Conservation (phyloP, 306 rosid species). For the Vigna angularis region DNA sequence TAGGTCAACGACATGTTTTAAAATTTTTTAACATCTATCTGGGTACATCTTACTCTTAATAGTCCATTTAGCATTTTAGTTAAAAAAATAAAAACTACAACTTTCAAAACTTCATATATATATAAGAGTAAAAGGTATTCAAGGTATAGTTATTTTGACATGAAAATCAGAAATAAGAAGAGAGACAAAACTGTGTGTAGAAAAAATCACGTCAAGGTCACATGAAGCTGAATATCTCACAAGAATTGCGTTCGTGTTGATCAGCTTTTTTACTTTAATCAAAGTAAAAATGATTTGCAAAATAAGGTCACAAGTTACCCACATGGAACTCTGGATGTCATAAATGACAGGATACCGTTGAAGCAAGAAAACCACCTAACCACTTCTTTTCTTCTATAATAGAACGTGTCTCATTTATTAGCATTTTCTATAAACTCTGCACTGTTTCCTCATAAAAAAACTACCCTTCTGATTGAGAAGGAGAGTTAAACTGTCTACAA, state of each 20-base stretch:
- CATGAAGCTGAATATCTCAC: slow-evolving; percentile 32
- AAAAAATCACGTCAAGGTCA: slow-evolving; percentile 27
- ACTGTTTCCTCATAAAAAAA: background rate
- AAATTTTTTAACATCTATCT: no score
- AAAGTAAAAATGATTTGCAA: slow-evolving; percentile 17
- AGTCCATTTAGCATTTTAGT: no score
- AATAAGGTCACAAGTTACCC: slow-evolving; percentile 29
- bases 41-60: background rate
- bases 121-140: no score
- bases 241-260: slow-evolving; percentile 5
- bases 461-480: slow-evolving; percentile 39
- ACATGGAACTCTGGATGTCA: slow-evolving; percentile 39
- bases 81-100: background rate
- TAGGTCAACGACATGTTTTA: no score
- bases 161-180: no score
- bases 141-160: background rate
- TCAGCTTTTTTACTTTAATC: background rate
- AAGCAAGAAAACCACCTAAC: slow-evolving; percentile 59
- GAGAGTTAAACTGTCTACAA: slow-evolving; percentile 43
- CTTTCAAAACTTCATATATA: no score
- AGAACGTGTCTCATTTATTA: slow-evolving; percentile 22
- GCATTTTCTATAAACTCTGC: slow-evolving; percentile 2
- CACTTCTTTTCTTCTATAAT: slow-evolving; percentile 29
- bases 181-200: background rate
- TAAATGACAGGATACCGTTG: slow-evolving; percentile 64